A percentile compares a stretch with the other conserved stretches of the same genome.
Conservation (phyloP, 139 green algal genomes). For the Marvania coccoides region DNA sequence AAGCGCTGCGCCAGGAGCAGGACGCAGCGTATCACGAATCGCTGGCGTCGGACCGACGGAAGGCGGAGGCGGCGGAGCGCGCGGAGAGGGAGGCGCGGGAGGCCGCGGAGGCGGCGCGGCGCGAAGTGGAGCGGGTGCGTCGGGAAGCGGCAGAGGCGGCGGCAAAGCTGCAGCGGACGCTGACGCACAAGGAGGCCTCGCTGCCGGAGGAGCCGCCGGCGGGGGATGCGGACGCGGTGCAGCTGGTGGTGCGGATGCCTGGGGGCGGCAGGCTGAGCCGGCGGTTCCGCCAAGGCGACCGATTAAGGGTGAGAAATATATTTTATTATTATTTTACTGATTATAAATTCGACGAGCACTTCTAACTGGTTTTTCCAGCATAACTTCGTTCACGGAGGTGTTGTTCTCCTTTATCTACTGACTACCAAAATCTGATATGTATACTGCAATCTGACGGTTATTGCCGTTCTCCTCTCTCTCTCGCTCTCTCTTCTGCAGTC, state of each 20-base stretch:
- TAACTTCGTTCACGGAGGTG: too few relatives aligned
- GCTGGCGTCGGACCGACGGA: conserved; percentile 4
- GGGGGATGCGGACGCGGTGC: conserved; percentile 24
- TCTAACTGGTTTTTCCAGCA: too few relatives aligned
- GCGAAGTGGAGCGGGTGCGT: neutral
- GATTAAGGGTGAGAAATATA: conserved; percentile 16
- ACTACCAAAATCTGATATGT: too few relatives aligned
- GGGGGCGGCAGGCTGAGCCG: conserved; percentile 45
- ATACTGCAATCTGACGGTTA: too few relatives aligned
- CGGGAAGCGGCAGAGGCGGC: neutral
- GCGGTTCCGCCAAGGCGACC: conserved; percentile 43
- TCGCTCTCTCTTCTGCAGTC: neutral
- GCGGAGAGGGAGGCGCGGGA: neutral
- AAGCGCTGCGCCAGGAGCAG: conserved; percentile 21
- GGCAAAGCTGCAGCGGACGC: neutral
- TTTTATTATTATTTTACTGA: too few relatives aligned
- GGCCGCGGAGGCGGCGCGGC: neutral
- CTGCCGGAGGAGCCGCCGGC: conserved; percentile 46
- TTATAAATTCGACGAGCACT: too few relatives aligned
- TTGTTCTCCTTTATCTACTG: too few relatives aligned
- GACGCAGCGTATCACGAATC: conserved; percentile 13
- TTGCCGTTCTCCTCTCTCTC: too few relatives aligned
- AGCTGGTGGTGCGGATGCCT: conserved; percentile 53
- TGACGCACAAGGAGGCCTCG: conserved; percentile 5
- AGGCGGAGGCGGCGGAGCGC: conserved; percentile 1